Evolutionary conservation across 805 yeast species (phyloP).

Genomic region (Lipomyces mesembrius): DNA sequence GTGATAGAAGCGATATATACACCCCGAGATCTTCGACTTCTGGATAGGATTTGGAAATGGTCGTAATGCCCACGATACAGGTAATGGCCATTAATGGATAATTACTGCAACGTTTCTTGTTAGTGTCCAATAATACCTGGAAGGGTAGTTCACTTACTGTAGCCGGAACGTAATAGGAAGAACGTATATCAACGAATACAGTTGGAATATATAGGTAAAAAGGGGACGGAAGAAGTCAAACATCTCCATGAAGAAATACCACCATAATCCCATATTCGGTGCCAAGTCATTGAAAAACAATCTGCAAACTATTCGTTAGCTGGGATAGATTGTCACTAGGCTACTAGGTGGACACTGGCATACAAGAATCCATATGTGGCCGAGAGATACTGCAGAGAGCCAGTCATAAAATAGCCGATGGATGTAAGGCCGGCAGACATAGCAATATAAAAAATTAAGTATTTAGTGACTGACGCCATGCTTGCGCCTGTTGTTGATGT

Average conservation of each 20-base stretch:
- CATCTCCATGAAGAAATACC: constrained; percentile 97
- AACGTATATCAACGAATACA: constrained; percentile 67
- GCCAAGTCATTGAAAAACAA: constrained; percentile 68
- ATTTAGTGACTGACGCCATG: neutral
- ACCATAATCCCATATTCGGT: constrained; percentile 96
- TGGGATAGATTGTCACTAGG: neutral
- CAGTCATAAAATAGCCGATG: constrained; percentile 42
- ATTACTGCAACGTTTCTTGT: constrained; percentile 27
- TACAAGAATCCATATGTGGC: constrained; percentile 55
- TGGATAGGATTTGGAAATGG: constrained; percentile 83
- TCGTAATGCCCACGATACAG: constrained; percentile 56
- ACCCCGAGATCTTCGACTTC: constrained; percentile 76
- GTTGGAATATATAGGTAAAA: constrained; percentile 80
- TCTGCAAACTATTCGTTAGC: constrained; percentile 42
- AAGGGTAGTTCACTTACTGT: constrained; percentile 26
- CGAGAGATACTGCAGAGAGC: constrained; percentile 49
- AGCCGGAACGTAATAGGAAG: constrained; percentile 78
- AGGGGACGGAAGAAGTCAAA: constrained; percentile 86
- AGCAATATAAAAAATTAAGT: constrained; percentile 21
- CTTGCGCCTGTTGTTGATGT: constrained; percentile 1
- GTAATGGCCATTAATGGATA: constrained; percentile 65
- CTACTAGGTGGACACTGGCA: neutral
- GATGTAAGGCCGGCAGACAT: constrained; percentile 34
- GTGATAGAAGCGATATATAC: constrained; percentile 54
- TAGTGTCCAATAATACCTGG: constrained; percentile 1